Percentiles rank a stretch among this genome's conserved stretches.
Conservation (phyloP, 345 rosid genomes). For the Fremontodendron californicum region DNA sequence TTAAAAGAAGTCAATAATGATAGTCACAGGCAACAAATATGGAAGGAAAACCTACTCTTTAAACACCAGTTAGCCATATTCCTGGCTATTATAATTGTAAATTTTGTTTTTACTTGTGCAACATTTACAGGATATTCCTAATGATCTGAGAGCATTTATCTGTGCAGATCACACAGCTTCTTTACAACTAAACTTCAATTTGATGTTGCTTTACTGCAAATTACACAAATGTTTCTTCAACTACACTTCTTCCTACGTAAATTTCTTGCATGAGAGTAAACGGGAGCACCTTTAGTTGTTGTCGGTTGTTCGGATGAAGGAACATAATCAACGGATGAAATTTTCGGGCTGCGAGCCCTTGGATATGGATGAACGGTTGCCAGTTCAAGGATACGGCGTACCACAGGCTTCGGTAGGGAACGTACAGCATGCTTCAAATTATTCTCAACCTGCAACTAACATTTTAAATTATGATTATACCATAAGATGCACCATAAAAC, state of each 20-base stretch:
- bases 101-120: constrained; percentile 15
- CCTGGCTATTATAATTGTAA: constrained; percentile 15
- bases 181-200: constrained; percentile 27
- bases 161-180: constrained; percentile 16
- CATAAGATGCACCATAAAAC: background rate
- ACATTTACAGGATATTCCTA: constrained; percentile 20
- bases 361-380: constrained; percentile 72
- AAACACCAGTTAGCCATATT: constrained; percentile 17
- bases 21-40: background rate
- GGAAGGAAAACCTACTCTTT: constrained; percentile 2
- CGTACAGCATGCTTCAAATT: constrained; percentile 36
- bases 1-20: no score
- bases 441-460: constrained; percentile 45
- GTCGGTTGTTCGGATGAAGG: constrained; percentile 12
- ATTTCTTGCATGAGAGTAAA: constrained; percentile 29
- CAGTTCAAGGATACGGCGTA: constrained; percentile 58
- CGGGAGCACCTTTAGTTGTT: constrained; percentile 18
- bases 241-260: constrained; percentile 30
- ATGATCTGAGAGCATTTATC: constrained; percentile 10
- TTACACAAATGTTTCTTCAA: constrained; percentile 9
- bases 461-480: constrained; percentile 5
- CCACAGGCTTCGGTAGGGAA: constrained; percentile 50
- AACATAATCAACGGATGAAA: background rate
- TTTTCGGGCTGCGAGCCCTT: constrained; percentile 31
- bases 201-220: constrained; percentile 15